These are phyloP conservation scores for Heliamphora pulchella DNA, from an alignment of 179 eudicot species.

Conservation along the genomic window DNA sequence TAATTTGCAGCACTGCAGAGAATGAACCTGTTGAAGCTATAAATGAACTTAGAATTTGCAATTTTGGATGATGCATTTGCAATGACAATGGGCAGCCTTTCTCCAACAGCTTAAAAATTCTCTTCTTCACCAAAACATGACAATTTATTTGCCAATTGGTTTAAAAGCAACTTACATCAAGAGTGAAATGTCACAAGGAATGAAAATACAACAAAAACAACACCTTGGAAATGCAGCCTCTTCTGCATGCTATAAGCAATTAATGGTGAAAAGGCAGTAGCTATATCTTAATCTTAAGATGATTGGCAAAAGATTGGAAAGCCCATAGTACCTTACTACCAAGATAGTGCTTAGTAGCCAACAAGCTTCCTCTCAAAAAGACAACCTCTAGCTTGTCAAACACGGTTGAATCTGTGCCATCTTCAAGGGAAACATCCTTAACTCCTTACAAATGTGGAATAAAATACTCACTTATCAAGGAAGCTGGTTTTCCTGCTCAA, in stretches of 20 bases:
- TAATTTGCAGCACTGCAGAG: neutral
- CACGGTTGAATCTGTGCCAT: neutral
- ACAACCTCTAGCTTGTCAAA: neutral
- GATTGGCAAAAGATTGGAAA: neutral
- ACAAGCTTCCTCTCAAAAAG: neutral
- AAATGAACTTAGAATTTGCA: too few relatives aligned
- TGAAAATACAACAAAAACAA: too few relatives aligned
- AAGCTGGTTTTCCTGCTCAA: neutral
- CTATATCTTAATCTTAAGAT: neutral
- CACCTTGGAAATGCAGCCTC: neutral
- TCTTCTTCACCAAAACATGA: neutral
- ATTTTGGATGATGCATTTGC: neutral
- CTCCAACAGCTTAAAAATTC: neutral
- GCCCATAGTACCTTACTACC: neutral
- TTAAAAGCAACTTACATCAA: neutral
- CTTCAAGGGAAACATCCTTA: neutral
- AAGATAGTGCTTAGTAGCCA: neutral
- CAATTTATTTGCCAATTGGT: neutral
- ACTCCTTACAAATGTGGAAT: neutral
- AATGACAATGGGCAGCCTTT: neutral
- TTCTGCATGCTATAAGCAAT: neutral
- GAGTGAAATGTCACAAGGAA: neutral
- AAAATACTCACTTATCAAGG: too few relatives aligned
- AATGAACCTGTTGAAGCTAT: neutral
- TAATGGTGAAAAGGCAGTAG: neutral